Evolutionary conservation across 352 stramenopile genomes (phyloP), one percentile per base, ranked within the genome.

Genomic region (Pythium insidiosum): DNA sequence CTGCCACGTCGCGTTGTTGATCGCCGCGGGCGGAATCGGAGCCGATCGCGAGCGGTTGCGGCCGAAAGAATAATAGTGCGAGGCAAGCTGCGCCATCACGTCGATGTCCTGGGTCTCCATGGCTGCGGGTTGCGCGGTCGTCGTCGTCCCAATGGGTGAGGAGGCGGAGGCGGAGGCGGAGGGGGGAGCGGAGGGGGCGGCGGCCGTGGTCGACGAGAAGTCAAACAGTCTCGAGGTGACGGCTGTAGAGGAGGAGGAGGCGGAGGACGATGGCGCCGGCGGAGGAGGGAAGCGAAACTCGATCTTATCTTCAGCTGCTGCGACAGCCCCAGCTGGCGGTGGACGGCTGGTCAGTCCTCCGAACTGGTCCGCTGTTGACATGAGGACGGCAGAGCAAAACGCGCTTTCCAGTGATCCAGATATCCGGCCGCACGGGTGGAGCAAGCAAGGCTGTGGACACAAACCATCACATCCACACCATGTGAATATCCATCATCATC

Each of bases 11-110:
- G 65, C 59, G n/a, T 52, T 56, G 21, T 83, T 58, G 28, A 51
- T 45, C 16, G 63, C 60, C n/a, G 76, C 65, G 19, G 76, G 73
- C 21, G 77, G 68, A 21, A 88, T 82, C 15, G 72, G 76, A 19
- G 73, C 76, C 44, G 73, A 89, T 39, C 68, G 76, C 43, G 73
- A 85, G 24, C 76, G 77, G 55, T 79, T 87, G 40, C 72, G 72
- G 31, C 69, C 80, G 38, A 72, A 58, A 23, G 65, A 65, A 58
- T 88, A 90, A 39, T 90, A 90, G 56, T 88, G 76, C 28, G 73
- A 88, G 28, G 78, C 78, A 25, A 90, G 48, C 54, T 90, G 78
- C 36, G 78, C 74, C 75, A 90, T 88, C 24, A 90, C 73, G 49
- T 90, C 78, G 55, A 89, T 73, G 47, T 80, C 73, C 29, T 47